Evolutionary conservation across 495 filamentous ascomycete genomes (phyloP), one percentile per base, ranked within the genome.

Genomic region (Annulohypoxylon bovei): DNA sequence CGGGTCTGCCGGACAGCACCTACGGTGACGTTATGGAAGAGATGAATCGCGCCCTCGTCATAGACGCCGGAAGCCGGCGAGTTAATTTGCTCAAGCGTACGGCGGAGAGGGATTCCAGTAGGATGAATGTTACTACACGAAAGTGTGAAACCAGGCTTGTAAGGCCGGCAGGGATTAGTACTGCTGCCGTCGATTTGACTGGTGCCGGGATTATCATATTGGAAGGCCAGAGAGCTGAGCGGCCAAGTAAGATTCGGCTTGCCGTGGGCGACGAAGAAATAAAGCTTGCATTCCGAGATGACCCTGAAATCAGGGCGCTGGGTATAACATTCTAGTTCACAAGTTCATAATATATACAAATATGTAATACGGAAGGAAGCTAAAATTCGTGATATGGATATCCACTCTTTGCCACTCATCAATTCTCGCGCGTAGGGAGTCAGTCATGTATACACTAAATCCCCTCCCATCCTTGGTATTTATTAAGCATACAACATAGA

Each of bases 11-110:
- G 9, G 95, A 99, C 80, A 93, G 92, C 42, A 88, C 92, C 0
- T 86, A 97, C 63, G 91, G 93, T n/a, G 95, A 99, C 62, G 90
- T 98, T 16, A 80, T 97, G 27, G 94, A 97, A 58, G 96, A 98
- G 79, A 91, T 94, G 70, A 90, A 90, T 74, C 86, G 90, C 22
- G 88, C 92, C 40, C 87, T 86, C 7, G 79, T 86, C 67, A 82
- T 97, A 78, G 88, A 90, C 25, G 85, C 88, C 3, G 84, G 82
- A 23, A 79, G 75, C 44, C 71, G 80, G 65, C 81, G 70, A 53
- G 75, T 80, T 59, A 66, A 33, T 40, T 52, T 81, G 28, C 68
- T 78, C 11, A 72, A 62, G 37, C 44, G 50, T 8, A 49, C 25
- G 7, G 47, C 27, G 7, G 35, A 65, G 23, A 39, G 35, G 25